A percentile compares a stretch with the other conserved stretches of the same genome.
These are phyloP conservation scores for Botryotinia globosa DNA, from an alignment of 2,329 filamentous ascomycete genomes.

Conservation along the genomic window DNA sequence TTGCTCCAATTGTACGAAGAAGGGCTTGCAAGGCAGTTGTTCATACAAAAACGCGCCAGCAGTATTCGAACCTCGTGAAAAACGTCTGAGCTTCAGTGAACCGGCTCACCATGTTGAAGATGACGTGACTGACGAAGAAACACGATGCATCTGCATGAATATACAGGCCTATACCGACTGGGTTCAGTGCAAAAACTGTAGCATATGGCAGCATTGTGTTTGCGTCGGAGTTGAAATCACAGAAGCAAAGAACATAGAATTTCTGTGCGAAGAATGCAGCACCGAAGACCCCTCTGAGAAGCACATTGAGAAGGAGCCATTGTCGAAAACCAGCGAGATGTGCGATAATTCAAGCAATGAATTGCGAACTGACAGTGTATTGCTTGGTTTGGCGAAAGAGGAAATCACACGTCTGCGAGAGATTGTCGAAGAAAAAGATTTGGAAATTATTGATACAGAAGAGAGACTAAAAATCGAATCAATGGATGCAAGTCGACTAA, in stretches of 20 bases:
- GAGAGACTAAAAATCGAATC: not conserved
- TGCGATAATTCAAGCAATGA: not conserved
- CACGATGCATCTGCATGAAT: not conserved
- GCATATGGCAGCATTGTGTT: not conserved
- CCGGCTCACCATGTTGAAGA: not conserved
- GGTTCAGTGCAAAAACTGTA: conserved; percentile 5
- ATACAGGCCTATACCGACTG: not conserved
- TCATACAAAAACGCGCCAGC: not conserved
- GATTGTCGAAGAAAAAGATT: not conserved
- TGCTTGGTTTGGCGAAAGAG: not conserved
- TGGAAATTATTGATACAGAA: not conserved
- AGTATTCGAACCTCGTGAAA: not conserved
- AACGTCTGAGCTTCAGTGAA: not conserved
- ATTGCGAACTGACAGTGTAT: not conserved
- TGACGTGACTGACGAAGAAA: not conserved
- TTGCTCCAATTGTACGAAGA: not conserved
- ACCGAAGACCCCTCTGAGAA: not conserved
- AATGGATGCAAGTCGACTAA: not conserved
- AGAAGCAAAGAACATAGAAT: not conserved
- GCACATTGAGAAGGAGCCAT: not conserved
- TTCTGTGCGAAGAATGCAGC: not conserved
- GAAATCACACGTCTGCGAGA: not conserved
- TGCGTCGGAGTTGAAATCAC: not conserved
- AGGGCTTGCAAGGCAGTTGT: not conserved
- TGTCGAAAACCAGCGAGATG: not conserved